phyloP scores from a whole-genome alignment of 768 basidiomycete genomes.

The Collybia sordida region DNA sequence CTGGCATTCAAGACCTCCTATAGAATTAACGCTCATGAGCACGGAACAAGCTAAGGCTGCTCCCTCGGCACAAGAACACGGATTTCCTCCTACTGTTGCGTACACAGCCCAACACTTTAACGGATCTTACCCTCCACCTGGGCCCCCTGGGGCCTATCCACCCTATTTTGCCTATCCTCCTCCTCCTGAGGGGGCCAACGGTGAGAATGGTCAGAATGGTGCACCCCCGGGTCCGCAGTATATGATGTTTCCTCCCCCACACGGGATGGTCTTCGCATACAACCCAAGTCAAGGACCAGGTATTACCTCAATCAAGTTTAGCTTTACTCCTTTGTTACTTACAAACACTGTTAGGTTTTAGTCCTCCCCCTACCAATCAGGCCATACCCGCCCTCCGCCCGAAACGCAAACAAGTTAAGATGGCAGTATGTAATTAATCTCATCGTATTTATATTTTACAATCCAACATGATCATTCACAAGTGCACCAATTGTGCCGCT shows the following conservation, averaged over 20 bases:
- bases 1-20: not conserved
- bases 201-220: conserved; percentile 32
- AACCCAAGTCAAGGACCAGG: conserved; percentile 35
- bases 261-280: conserved; percentile 44
- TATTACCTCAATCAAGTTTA: conserved; percentile 17
- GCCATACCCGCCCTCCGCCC: conserved; percentile 39
- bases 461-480: not conserved
- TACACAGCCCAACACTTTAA: conserved; percentile 34
- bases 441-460: not conserved
- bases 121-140: conserved; percentile 28
- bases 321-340: not conserved
- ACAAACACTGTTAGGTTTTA: conserved; percentile 4
- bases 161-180: conserved; percentile 44
- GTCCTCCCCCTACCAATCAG: conserved; percentile 22
- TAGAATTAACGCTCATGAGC: conserved; percentile 21
- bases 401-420: conserved; percentile 88
- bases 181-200: conserved; percentile 33
- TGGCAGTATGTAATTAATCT: conserved; percentile 50
- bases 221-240: conserved; percentile 32
- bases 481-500: conserved; percentile 84
- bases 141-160: conserved; percentile 28
- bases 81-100: conserved; percentile 28
- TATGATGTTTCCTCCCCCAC: conserved; percentile 39
- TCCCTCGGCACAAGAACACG: conserved; percentile 27
- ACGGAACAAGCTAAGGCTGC: conserved; percentile 32